Evolutionary conservation across 2,329 filamentous ascomycete genomes (phyloP).

Genomic region (Monosporascus ibericus): DNA sequence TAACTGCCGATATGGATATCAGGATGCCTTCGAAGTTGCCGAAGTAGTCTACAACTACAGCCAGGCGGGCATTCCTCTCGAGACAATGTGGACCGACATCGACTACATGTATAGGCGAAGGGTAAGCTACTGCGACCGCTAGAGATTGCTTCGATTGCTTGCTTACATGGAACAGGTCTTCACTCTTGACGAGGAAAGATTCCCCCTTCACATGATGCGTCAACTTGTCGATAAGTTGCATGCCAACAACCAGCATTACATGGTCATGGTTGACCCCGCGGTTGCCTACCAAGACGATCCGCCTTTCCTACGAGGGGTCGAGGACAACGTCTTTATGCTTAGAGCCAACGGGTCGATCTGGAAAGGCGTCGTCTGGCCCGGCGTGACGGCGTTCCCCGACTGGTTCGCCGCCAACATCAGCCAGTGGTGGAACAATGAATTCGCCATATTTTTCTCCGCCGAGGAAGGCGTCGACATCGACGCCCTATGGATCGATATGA

Average conservation of each 20-base stretch:
- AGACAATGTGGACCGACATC: slow-evolving; percentile 64
- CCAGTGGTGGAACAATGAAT: slow-evolving; percentile 64
- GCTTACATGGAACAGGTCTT: slow-evolving; percentile 41
- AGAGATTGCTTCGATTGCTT: background rate
- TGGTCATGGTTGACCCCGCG: slow-evolving; percentile 74
- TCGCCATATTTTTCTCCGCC: slow-evolving; percentile 57
- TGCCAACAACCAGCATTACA: slow-evolving; percentile 59
- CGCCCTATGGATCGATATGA: slow-evolving; percentile 72
- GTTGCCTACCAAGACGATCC: slow-evolving; percentile 44
- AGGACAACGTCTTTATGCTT: slow-evolving; percentile 40
- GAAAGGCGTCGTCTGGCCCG: slow-evolving; percentile 71
- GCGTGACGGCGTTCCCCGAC: slow-evolving; percentile 66
- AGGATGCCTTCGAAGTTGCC: slow-evolving; percentile 57
- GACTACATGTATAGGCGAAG: slow-evolving; percentile 53
- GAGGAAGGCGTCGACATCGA: slow-evolving; percentile 67
- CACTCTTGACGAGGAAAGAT: slow-evolving; percentile 58
- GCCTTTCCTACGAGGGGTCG: slow-evolving; percentile 34
- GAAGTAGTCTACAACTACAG: slow-evolving; percentile 65
- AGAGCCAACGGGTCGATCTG: slow-evolving; percentile 49
- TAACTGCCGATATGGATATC: slow-evolving; percentile 60
- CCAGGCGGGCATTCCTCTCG: slow-evolving; percentile 57
- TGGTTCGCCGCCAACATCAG: slow-evolving; percentile 65
- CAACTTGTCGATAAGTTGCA: slow-evolving; percentile 64
- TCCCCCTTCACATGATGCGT: slow-evolving; percentile 55
- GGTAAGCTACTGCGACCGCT: slow-evolving; percentile 15